phyloP scores from a whole-genome alignment of 1,284 basidiomycete species.

The Schizopora paradoxa region DNA sequence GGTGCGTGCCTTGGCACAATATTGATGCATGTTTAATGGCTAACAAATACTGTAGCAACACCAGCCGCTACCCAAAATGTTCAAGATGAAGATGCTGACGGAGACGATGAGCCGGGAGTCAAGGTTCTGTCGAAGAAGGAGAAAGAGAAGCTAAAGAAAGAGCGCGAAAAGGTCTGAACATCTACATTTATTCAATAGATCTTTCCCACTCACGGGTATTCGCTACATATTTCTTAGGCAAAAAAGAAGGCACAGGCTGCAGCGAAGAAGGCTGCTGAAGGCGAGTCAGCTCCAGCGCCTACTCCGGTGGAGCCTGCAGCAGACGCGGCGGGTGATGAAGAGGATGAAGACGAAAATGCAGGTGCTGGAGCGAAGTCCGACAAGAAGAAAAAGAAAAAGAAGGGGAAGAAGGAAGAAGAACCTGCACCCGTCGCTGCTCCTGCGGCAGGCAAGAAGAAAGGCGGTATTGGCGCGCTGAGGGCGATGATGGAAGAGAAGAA shows the following conservation, averaged over 20 bases:
- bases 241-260: slow-evolving; percentile 94
- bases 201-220: slow-evolving; percentile 1
- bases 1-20: not conserved
- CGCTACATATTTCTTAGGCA: slow-evolving; percentile 46
- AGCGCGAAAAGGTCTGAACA: slow-evolving; percentile 75
- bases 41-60: slow-evolving; percentile 21
- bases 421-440: slow-evolving; percentile 45
- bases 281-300: slow-evolving; percentile 26
- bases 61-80: slow-evolving; percentile 25
- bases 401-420: slow-evolving; percentile 70
- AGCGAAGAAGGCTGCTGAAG: slow-evolving; percentile 64
- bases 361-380: slow-evolving; percentile 40
- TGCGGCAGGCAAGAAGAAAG: slow-evolving; percentile 63
- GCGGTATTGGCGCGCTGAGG: slow-evolving; percentile 67
- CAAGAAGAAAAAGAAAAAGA: slow-evolving; percentile 89
- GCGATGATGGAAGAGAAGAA: slow-evolving; percentile 90
- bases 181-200: slow-evolving; percentile 6
- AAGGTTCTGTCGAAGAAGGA: slow-evolving; percentile 85
- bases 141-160: slow-evolving; percentile 93
- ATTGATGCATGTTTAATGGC: not conserved
- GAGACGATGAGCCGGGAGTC: slow-evolving; percentile 36
- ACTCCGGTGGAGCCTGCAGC: slow-evolving; percentile 23
- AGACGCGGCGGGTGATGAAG: slow-evolving; percentile 44
- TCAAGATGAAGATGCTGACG: slow-evolving; percentile 40
- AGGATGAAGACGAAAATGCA: slow-evolving; percentile 51